Evolutionary conservation across 495 filamentous ascomycete species (phyloP), one percentile per base, ranked within the genome.

Genomic region (Rusavskia elegans): DNA sequence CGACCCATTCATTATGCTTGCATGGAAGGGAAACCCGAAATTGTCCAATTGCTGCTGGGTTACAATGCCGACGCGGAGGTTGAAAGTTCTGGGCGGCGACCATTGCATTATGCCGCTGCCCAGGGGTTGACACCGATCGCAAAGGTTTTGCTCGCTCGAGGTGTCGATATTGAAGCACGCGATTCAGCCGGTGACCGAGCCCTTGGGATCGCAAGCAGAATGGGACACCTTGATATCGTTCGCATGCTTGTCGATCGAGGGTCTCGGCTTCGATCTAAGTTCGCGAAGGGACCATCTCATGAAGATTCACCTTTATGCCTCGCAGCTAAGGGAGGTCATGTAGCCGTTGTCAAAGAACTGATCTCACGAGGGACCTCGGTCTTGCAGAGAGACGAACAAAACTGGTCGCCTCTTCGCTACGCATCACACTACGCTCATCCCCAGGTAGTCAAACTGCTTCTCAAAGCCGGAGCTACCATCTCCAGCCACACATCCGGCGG

Each of bases 1-100:
- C 63, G 62, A 29, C 63, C 71, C 0, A 61, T 74, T 38, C 71
- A 76, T 51, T 74, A 74, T 56, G 73, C 71, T 40, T 72, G 71
- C 41, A 54, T 62, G 45, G 56, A 60, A 2, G 57, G 64, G 29
- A 66, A 56, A 23, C 35, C 57, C 10, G 67, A 70, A 13, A 64
- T 73, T 5, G 59, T 68, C 10, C 60, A 55, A 19, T 53, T 72
- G 30, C 59, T 76, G 16, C 59, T 76, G 5, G 57, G 64, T 13
- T 59, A 60, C 37, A 69, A 68, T 9, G 66, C 71, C 6, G 53
- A 70, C 17, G 60, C 68, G 14, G 69, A 75, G 53, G 68, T 64
- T 2, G 58, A 60, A 42, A 61, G 59, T 16, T 56, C 53, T 17
- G 53, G 59, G 25, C 57, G 58, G 50, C 58, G 67, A 49, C 63